Conservation (phyloP, 2,329 filamentous ascomycete species). For the Pyrenophora graminea region DNA sequence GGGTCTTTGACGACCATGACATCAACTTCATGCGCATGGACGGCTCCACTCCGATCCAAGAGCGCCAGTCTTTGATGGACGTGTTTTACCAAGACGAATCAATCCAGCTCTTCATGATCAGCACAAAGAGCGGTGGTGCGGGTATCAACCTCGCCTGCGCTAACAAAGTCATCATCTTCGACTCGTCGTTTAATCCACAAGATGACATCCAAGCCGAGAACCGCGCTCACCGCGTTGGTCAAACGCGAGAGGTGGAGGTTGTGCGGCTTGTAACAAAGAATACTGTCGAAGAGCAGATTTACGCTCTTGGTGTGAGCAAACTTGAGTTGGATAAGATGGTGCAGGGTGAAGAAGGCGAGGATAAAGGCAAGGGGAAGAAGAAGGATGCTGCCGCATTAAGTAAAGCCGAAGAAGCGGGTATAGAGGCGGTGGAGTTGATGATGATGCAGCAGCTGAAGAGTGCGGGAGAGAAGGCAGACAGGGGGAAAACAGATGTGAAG, state of each 20-base stretch:
- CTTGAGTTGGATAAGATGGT: constrained; percentile 81
- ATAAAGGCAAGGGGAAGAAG: constrained; percentile 24
- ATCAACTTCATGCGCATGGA: constrained; percentile 86
- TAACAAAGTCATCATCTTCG: constrained; percentile 97
- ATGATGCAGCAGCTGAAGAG: constrained; percentile 41
- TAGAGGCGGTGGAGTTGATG: constrained; percentile 48
- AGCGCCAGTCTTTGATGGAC: constrained; percentile 86
- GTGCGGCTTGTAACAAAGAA: constrained; percentile 77
- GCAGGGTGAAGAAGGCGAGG: constrained; percentile 58
- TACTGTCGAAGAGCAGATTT: constrained; percentile 92
- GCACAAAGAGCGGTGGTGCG: constrained; percentile 92
- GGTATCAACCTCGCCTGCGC: constrained; percentile 95
- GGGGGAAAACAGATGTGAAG: constrained; percentile 46
- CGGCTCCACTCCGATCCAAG: constrained; percentile 77
- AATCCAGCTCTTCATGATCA: constrained; percentile 90
- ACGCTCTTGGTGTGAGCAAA: constrained; percentile 89
- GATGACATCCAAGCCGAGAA: constrained; percentile 99
- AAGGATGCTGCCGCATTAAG: constrained; percentile 30
- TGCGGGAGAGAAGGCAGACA: constrained; percentile 5
- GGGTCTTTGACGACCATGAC: constrained; percentile 72
- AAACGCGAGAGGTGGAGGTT: constrained; percentile 88
- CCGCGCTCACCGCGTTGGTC: constrained; percentile 90
- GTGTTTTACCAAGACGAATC: constrained; percentile 74
- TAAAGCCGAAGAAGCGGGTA: constrained; percentile 40
- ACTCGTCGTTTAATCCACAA: constrained; percentile 96